Evolutionary conservation across 495 filamentous ascomycete genomes (phyloP).

Genomic region (Xylaria palmicola): DNA sequence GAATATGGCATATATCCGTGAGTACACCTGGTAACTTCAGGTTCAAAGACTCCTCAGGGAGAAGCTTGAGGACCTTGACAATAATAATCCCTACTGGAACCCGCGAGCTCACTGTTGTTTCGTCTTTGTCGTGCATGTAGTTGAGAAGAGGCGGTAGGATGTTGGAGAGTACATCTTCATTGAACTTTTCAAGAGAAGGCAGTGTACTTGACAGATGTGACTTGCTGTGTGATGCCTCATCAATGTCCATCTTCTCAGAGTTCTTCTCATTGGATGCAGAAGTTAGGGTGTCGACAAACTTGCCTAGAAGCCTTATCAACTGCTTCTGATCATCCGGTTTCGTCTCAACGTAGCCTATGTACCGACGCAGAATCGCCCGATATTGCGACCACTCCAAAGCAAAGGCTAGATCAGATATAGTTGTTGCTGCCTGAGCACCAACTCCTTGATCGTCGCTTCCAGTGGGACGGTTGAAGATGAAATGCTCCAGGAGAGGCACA

Average conservation of each 20-base stretch:
- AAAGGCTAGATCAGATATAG: conserved; percentile 68
- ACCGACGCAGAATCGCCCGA: conserved; percentile 75
- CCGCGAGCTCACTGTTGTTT: conserved; percentile 85
- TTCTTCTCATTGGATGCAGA: conserved; percentile 48
- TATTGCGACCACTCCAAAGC: conserved; percentile 92
- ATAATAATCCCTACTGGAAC: conserved; percentile 83
- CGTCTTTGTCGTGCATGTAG: conserved; percentile 91
- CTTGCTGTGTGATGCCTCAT: conserved; percentile 24
- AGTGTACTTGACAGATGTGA: conserved; percentile 60
- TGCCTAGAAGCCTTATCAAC: conserved; percentile 76
- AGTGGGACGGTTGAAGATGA: conserved; percentile 76
- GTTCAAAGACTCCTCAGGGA: conserved; percentile 69
- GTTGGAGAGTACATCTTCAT: conserved; percentile 67
- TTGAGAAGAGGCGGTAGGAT: conserved; percentile 73
- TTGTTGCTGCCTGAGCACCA: conserved; percentile 73
- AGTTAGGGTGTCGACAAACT: conserved; percentile 71
- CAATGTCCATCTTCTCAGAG: conserved; percentile 38
- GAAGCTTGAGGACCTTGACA: conserved; percentile 78
- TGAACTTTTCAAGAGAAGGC: conserved; percentile 67
- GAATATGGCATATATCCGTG: conserved; percentile 86
- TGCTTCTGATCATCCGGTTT: conserved; percentile 85
- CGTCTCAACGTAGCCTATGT: conserved; percentile 71
- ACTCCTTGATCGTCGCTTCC: conserved; percentile 81
- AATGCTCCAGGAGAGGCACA: conserved; percentile 89
- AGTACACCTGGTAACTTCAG: conserved; percentile 76